Base-by-base conservation (phyloP, 306 rosid genomes). In the Malus sylvestris region DNA sequence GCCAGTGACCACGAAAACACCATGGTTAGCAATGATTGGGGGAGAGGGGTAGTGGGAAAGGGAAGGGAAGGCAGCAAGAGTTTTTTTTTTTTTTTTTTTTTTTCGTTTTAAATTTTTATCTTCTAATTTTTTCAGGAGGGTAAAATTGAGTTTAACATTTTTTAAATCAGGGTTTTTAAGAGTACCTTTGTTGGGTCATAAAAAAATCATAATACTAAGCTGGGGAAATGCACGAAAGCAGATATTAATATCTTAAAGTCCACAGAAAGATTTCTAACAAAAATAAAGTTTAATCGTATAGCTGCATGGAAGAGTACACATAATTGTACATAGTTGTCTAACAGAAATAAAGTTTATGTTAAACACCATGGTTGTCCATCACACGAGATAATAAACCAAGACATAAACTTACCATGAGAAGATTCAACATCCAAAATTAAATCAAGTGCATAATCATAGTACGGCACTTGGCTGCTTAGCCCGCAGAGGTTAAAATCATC, bases 401-500 rank as follows among this genome's bases (percentile, higher is more conserved):
- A 55, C 19, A 61, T 45, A 60, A 62, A 77, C 88, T 76, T 82
- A 91, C 97, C 96, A 67, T 89, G 90, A 57, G 96, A 89, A 33
- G 95, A 78, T 23, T 91, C 97, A 72, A 89, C 91, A 73, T 91
- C 97, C 87, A 91, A 76, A 76, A 91, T 89, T 75, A 91, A 75
- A 84, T 91, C 97, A 79, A 91, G 95, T 6, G 97, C 97, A 84
- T 88, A 89, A 78, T 91, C 97, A 79, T 89, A 91, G 68, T 91
- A 89, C 1, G 97, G 97, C 71, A 91, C 97, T 89, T 85, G 96
- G 62, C 86, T 81, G 86, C 96, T 86, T 81, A 91, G 82, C 72
- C 97, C 97, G 80, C 89, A 89, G 67, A 91, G 97, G 84, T 91
- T 91, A 85, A 91, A 91, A 73, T 91, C 97, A 84, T 91, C 97